Base-by-base conservation (phyloP, 331 rosid genomes). In the Telfairia occidentalis region DNA sequence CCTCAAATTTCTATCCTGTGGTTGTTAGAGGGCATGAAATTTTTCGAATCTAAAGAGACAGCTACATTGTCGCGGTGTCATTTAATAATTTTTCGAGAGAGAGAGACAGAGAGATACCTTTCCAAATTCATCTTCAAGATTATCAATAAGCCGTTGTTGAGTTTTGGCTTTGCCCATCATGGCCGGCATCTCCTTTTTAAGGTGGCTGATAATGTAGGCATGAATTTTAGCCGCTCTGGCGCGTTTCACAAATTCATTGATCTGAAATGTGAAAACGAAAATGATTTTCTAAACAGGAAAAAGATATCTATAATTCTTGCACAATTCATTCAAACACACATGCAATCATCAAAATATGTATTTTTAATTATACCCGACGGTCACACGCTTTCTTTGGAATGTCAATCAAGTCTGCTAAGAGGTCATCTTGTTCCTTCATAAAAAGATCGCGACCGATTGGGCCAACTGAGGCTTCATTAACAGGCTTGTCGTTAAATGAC, bases 151-250 rank as follows among this genome's bases (percentile, higher is more conserved):
- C 49, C 83, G 84, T 79, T 89, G 95, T 45, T 91, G 98, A 58
- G 96, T 74, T 85, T 93, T 93, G 2, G 96, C 83, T 86, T 93
- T 93, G 69, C 97, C 96, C 86, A 93, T 93, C 83, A 93, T 81
- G 1, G 97, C 79, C 60, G 98, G 98, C 97, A 91, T 93, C 83
- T 93, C 98, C 76, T 93, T 93, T 84, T 84, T 91, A 19, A 93
- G 94, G 65, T 93, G 98, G 60, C 97, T 93, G 35, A 93, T 91
- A 43, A 93, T 91, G 78, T 93, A 88, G 43, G 98, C 98, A 81
- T 91, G 98, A 29, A 88, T 91, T 78, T 91, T 91, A n/a, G 96
- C 97, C 52, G 95, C 92, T 86, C 98, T 84, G 30, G 98, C 98
- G 58, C 97, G 92, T 77, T 93, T 93, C 15, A 93, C 97, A 80